Evolutionary conservation across 2,329 filamentous ascomycete genomes (phyloP).

Genomic region (Talaromyces amestolkiae): DNA sequence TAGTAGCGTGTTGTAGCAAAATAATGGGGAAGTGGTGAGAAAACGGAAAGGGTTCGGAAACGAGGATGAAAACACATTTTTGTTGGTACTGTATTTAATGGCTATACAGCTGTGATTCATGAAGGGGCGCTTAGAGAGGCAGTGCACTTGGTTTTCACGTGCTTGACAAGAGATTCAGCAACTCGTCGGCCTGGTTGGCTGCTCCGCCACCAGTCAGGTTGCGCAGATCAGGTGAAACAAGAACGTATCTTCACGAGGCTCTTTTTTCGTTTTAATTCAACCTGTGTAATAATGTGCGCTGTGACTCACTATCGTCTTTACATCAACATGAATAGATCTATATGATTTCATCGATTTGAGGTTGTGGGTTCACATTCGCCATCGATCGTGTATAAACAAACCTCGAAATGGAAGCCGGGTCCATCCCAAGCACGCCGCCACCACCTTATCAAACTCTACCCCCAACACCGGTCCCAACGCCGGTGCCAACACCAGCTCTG

Average conservation of each 20-base stretch:
- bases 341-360: background rate
- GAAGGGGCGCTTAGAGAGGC: background rate
- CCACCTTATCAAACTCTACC: constrained; percentile 18
- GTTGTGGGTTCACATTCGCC: background rate
- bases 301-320: background rate
- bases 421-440: constrained; percentile 8
- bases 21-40: too few relatives aligned
- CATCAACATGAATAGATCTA: background rate
- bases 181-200: background rate
- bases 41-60: too few relatives aligned
- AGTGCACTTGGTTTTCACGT: background rate
- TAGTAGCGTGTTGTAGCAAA: too few relatives aligned
- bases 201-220: background rate
- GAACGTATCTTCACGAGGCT: background rate
- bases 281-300: background rate
- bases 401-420: constrained; percentile 7
- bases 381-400: background rate
- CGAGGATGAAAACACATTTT: too few relatives aligned
- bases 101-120: too few relatives aligned
- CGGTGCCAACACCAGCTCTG: background rate
- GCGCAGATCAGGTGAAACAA: constrained; percentile 2
- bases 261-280: background rate
- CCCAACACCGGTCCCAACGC: constrained; percentile 15
- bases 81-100: too few relatives aligned
- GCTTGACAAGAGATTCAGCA: background rate